Conservation (phyloP, 805 yeast species). For the Middelhovenomyces tepae region DNA sequence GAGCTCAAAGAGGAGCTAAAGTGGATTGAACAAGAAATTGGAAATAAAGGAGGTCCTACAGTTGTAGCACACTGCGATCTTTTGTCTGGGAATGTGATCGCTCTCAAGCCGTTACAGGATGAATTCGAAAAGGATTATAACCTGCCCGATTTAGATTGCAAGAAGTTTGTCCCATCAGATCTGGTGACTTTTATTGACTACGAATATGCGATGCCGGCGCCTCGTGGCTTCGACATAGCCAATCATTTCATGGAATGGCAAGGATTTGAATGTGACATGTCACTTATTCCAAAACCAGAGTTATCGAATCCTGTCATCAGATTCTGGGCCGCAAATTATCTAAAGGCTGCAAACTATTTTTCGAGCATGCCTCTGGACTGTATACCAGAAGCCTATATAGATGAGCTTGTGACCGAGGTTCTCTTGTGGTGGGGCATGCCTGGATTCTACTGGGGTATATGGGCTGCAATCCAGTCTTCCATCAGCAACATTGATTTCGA, state of each 20-base stretch:
- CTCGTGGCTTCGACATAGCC: conserved; percentile 82
- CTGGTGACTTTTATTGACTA: conserved; percentile 54
- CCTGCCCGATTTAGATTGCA: conserved; percentile 6
- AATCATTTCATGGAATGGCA: conserved; percentile 97
- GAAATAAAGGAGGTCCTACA: conserved; percentile 35
- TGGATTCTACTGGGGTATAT: conserved; percentile 78
- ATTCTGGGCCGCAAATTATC: conserved; percentile 52
- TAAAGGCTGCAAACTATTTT: conserved; percentile 27
- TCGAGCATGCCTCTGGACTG: conserved; percentile 13
- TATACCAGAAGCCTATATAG: conserved; percentile 24
- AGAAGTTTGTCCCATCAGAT: conserved; percentile 2
- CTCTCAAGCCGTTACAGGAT: conserved; percentile 38
- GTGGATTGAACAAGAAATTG: conserved; percentile 43
- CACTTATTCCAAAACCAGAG: conserved; percentile 48
- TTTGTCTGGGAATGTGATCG: conserved; percentile 62
- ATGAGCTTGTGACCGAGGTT: conserved; percentile 46
- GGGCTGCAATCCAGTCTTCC: conserved; percentile 69
- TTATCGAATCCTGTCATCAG: conserved; percentile 36
- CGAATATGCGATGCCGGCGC: conserved; percentile 88
- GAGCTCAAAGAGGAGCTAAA: conserved; percentile 42
- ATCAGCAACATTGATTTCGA: conserved; percentile 66
- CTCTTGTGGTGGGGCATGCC: conserved; percentile 64
- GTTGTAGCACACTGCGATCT: conserved; percentile 68
- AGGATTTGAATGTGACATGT: conserved; percentile 62
- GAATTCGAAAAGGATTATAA: conserved; percentile 1